A percentile compares a stretch with the other conserved stretches of the same genome.
Conservation (phyloP, 495 filamentous ascomycete species). For the Podospora appendiculata region DNA sequence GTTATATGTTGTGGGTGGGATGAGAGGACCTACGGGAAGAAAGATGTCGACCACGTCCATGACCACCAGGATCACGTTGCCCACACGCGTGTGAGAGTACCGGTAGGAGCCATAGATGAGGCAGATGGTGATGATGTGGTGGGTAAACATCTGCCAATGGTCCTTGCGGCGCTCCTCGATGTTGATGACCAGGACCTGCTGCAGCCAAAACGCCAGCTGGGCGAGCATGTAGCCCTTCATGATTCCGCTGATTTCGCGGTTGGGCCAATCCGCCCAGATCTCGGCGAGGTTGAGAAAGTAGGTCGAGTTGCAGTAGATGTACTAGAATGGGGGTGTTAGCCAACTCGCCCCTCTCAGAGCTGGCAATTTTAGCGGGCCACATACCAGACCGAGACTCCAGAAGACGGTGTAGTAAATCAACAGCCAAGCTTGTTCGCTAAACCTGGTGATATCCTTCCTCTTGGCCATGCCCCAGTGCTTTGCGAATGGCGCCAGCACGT, state of each 20-base stretch:
- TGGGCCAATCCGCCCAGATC: constrained; percentile 80
- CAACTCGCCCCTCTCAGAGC: not conserved
- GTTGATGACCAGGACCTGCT: constrained; percentile 90
- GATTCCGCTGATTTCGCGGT: constrained; percentile 60
- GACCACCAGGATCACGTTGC: constrained; percentile 78
- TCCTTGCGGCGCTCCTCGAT: constrained; percentile 93
- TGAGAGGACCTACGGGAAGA: constrained; percentile 62
- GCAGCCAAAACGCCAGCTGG: constrained; percentile 88
- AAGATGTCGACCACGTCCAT: constrained; percentile 94
- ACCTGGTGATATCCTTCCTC: constrained; percentile 65
- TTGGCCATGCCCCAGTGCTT: constrained; percentile 58
- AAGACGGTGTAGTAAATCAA: constrained; percentile 70
- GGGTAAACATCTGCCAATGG: constrained; percentile 89
- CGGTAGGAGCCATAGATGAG: constrained; percentile 75
- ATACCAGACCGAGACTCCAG: constrained; percentile 79
- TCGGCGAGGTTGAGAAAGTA: constrained; percentile 71
- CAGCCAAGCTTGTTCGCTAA: constrained; percentile 93
- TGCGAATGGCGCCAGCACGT: constrained; percentile 71
- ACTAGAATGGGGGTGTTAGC: constrained; percentile 45
- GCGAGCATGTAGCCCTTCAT: constrained; percentile 90
- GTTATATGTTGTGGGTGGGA: not conserved
- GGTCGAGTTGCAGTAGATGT: constrained; percentile 66
- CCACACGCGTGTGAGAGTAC: constrained; percentile 77
- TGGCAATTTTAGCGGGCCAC: constrained; percentile 20
- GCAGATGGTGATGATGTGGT: constrained; percentile 82